Evolutionary conservation across 2,329 filamentous ascomycete genomes (phyloP), one percentile per base, ranked within the genome.

Genomic region (Penicillium olsonii): DNA sequence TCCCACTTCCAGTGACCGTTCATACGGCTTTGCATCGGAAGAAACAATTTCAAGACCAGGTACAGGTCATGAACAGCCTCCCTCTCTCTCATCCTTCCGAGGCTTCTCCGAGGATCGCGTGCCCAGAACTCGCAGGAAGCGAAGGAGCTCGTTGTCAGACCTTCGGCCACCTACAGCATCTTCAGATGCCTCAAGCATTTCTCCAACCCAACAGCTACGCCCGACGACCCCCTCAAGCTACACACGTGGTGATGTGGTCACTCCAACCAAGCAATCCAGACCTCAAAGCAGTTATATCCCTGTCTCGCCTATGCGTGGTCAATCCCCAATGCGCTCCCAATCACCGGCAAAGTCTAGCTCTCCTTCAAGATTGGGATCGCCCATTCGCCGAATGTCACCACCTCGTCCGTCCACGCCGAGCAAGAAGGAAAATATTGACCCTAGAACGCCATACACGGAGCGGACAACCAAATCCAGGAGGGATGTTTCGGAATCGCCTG

Each of bases 61-160:
- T 11, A 77, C 73, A 48, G 69, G 72, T 15, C 74, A 82, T 37
- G 76, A 77, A 56, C 78, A 78, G 50, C 55, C 69, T 3, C 61
- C 69, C 35, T 68, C 69, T 10, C 65, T 83, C 27, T 75, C 74
- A 17, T 80, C 79, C 5, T 57, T 84, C 78, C 62, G 78, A 73
- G 59, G 76, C 74, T 75, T 75, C 68, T 73, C 76, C 65, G 55
- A 61, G 56, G 63, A 71, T 75, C 57, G 67, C 68, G 20, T 59
- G 37, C 49, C 75, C 67, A 55, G 69, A 69, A n/a, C 72, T 76
- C 37, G 82, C 66, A 92, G 86, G 74, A 96, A 95, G 75, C 82
- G 92, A 47, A 85, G 92, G 66, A 96, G 92, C 72, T 96, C 92
- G 20, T 75, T 97, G 35, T 96, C 92, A 4, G 92, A 97, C 68